Evolutionary conservation across 1,284 basidiomycete species (phyloP).

Genomic region (Ustilago xerochloae): DNA sequence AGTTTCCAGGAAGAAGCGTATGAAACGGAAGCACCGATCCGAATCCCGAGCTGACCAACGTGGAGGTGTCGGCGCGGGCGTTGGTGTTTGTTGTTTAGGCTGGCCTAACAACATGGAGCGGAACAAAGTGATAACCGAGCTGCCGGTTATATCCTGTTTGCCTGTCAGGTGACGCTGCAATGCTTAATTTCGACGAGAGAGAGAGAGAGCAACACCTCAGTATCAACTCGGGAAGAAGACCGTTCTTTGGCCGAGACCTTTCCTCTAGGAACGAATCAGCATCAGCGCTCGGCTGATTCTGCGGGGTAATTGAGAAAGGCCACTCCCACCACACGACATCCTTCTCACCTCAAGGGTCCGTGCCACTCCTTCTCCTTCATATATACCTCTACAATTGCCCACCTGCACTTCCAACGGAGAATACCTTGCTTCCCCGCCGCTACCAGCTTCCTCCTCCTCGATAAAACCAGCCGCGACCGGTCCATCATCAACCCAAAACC

Average conservation of each 20-base stretch:
- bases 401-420: too few relatives aligned
- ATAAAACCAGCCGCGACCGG: neutral
- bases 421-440: too few relatives aligned
- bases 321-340: conserved; percentile 4
- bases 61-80: conserved; percentile 1
- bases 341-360: neutral
- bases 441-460: too few relatives aligned
- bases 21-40: conserved; percentile 3
- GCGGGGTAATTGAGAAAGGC: conserved; percentile 2
- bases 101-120: neutral
- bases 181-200: neutral
- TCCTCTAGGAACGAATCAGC: neutral
- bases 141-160: neutral
- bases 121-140: neutral
- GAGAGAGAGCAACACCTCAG: neutral
- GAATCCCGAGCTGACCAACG: conserved; percentile 19
- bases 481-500: neutral
- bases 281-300: neutral
- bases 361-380: too few relatives aligned
- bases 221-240: neutral
- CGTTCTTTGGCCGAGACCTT: neutral
- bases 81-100: neutral
- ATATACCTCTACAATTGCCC: too few relatives aligned
- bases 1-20: neutral
- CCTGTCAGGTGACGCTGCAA: neutral